phyloP scores from a whole-genome alignment of 2,329 filamentous ascomycete species.

The Trichophyton rubrum region DNA sequence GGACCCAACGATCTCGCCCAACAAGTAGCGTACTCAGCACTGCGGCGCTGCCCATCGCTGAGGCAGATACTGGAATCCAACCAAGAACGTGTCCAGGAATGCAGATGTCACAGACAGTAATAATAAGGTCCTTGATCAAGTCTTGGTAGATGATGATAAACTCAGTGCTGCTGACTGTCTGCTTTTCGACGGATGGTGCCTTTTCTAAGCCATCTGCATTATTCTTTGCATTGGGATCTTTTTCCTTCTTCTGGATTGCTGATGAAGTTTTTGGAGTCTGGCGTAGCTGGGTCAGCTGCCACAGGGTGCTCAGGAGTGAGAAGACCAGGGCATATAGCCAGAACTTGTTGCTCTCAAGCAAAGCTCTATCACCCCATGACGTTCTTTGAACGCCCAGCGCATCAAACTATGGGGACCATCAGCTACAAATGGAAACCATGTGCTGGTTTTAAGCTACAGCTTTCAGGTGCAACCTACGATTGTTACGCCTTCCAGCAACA shows the following conservation, averaged over 20 bases:
- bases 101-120: slow-evolving; percentile 50
- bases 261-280: not conserved
- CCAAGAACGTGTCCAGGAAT: slow-evolving; percentile 49
- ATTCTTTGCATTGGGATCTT: slow-evolving; percentile 18
- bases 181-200: slow-evolving; percentile 5
- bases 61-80: slow-evolving; percentile 44
- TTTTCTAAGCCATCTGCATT: slow-evolving; percentile 6
- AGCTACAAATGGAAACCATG: not conserved
- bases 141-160: not conserved
- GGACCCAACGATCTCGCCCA: slow-evolving; percentile 47
- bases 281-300: slow-evolving; percentile 14
- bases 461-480: slow-evolving; percentile 37
- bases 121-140: slow-evolving; percentile 39
- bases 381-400: slow-evolving; percentile 41
- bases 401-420: slow-evolving; percentile 25
- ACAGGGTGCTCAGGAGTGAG: slow-evolving; percentile 31
- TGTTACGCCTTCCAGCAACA: slow-evolving; percentile 53
- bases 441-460: too few relatives aligned
- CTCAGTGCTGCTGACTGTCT: not conserved
- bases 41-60: slow-evolving; percentile 47
- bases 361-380: slow-evolving; percentile 35
- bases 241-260: not conserved
- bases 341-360: slow-evolving; percentile 52
- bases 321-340: slow-evolving; percentile 54
- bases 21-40: slow-evolving; percentile 51